Evolutionary conservation across 805 yeast species (phyloP), one percentile per base, ranked within the genome.

Genomic region (Schwanniomyces sp.): DNA sequence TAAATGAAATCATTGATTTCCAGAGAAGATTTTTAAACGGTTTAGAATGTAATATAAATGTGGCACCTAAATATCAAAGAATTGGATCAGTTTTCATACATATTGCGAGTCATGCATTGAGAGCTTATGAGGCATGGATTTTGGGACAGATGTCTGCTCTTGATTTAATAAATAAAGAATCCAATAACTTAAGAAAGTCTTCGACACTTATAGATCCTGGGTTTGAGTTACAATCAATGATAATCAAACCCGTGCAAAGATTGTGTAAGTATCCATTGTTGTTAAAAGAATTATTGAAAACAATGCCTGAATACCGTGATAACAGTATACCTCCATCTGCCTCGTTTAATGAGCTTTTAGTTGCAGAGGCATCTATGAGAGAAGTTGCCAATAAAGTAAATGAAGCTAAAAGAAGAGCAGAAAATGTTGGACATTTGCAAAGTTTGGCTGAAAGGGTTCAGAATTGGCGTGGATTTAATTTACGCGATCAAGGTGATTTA

Each of bases 161-260:
- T 38, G 96, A 89, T 47, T 78, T 90, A 46, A 87, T 94, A 34
- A 74, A 76, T 40, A 79, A 77, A 53, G 90, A 88, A 54, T 78
- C 82, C 5, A 61, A 75, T 5, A 81, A 80, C 55, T 75, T 90
- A 45, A 69, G 62, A 41, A 76, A 77, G 50, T 75, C 83, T 17
- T 75, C 86, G 4, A 62, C 71, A 17, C 68, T 91, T 34, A 82
- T 91, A 50, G 92, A 85, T 53, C 92, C 94, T 25, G 86, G 89
- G 38, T 84, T 91, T 61, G 99, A 92, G 65, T 75, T 94, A 45
- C 98, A 88, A 62, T 84, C 92, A 43, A 88, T 88, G 66, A 75
- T 94, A 37, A 81, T 94, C 56, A 94, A 92, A 64, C 99, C 99
- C 0, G 89, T 94, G 34, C 99, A 94, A 72, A 80, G 99, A 53